These are phyloP conservation scores for Asclepias syriaca DNA, from an alignment of 257 asterid genomes.

Conservation along the genomic window DNA sequence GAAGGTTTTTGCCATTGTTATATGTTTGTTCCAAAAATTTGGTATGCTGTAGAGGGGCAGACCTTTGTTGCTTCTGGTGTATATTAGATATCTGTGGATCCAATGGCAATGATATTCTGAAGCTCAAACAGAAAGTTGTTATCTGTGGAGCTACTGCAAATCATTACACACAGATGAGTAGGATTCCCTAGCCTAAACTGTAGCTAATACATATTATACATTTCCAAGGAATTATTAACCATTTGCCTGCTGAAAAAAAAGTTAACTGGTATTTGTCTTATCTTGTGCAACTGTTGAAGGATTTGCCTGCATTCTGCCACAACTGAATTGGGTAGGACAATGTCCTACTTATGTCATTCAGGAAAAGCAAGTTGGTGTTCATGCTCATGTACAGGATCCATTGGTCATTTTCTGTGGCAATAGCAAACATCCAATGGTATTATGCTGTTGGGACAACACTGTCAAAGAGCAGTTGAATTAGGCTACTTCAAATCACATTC, in stretches of 20 bases:
- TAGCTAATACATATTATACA: not conserved
- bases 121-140: not conserved
- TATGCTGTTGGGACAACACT: not conserved
- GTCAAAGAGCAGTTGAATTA: not conserved
- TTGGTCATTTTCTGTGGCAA: not conserved
- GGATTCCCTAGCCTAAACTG: not conserved
- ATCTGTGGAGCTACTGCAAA: not conserved
- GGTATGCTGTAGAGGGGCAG: too few relatives aligned
- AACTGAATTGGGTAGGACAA: not conserved
- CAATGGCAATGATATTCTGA: not conserved
- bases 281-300: not conserved
- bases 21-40: too few relatives aligned
- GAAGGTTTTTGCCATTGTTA: not conserved
- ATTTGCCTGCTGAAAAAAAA: not conserved
- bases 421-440: not conserved
- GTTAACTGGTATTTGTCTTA: not conserved
- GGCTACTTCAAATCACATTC: not conserved
- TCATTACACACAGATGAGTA: not conserved
- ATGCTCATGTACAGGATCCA: not conserved
- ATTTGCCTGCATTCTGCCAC: not conserved
- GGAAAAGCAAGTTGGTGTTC: not conserved
- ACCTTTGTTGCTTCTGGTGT: too few relatives aligned
- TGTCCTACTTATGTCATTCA: not conserved
- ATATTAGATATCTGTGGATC: not conserved
- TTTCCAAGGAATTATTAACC: not conserved